These are phyloP conservation scores for Aspergillus costaricaensis DNA, from an alignment of 2,329 filamentous ascomycete genomes.

Conservation along the genomic window DNA sequence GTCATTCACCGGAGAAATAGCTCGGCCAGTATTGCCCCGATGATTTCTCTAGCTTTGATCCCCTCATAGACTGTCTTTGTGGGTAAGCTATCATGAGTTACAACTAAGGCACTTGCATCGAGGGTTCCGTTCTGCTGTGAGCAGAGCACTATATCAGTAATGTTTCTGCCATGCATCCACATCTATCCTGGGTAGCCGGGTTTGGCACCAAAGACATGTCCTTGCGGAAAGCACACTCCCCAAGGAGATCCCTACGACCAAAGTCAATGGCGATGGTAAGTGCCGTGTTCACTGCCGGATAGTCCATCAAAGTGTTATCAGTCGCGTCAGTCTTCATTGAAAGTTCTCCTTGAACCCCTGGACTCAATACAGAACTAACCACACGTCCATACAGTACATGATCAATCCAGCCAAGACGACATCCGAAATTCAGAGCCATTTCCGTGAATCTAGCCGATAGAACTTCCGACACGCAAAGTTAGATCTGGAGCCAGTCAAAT, in stretches of 20 bases:
- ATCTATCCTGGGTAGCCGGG: too few species aligned
- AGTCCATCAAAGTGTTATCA: neutral
- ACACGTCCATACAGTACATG: neutral
- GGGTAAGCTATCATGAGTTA: too few species aligned
- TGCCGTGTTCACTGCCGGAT: neutral
- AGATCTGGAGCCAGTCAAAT: neutral
- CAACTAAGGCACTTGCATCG: neutral
- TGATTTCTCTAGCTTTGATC: neutral
- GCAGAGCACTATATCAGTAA: too few species aligned
- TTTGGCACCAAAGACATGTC: neutral
- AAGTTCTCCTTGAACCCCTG: neutral
- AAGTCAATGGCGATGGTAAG: neutral
- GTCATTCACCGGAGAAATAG: neutral
- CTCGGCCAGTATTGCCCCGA: neutral
- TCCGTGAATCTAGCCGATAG: neutral
- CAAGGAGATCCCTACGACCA: neutral
- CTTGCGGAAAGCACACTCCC: neutral
- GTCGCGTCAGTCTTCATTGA: neutral
- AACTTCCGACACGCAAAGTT: neutral
- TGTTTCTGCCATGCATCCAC: too few species aligned
- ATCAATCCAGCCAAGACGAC: neutral
- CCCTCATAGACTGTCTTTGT: neutral
- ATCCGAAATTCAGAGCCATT: neutral
- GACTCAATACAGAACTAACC: neutral
- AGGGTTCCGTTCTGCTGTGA: neutral